These are phyloP conservation scores for Bolboschoenoplectus hybrid DNA, from an alignment of 202 grass and related monocot species.

Conservation along the genomic window DNA sequence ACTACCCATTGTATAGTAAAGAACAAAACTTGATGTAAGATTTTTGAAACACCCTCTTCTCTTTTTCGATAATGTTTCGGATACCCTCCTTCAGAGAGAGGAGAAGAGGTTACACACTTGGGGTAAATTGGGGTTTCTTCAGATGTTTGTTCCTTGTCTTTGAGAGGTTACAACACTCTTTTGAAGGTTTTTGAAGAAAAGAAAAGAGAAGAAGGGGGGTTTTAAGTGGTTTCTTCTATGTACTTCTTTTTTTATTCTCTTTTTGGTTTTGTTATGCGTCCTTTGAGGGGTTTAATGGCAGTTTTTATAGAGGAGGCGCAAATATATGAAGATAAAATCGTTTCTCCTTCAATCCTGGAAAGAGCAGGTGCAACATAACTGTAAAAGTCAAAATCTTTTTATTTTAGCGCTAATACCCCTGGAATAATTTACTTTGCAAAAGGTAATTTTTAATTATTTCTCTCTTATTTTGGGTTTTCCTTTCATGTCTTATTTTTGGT, in stretches of 20 bases:
- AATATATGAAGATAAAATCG: not conserved
- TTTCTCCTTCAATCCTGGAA: not conserved
- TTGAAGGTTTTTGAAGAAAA: slow-evolving; percentile 5
- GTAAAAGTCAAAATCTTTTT: not conserved
- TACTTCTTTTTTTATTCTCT: not conserved
- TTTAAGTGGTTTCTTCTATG: not conserved
- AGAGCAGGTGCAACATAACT: not conserved
- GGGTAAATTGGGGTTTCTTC: not conserved
- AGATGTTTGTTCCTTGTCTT: not conserved
- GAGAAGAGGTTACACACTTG: not conserved
- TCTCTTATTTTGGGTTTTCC: not conserved
- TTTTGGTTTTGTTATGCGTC: not conserved
- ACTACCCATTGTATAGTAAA: slow-evolving; percentile 27
- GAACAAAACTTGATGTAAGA: not conserved
- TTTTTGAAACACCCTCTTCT: not conserved
- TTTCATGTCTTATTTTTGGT: not conserved
- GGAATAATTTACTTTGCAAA: not conserved
- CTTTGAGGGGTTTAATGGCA: not conserved
- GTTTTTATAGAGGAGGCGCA: not conserved
- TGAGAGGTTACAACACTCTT: not conserved
- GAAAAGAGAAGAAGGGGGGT: not conserved
- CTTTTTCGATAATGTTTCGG: too few species aligned
- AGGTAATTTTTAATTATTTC: not conserved
- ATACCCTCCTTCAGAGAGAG: not conserved
- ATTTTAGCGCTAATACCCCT: not conserved